Base-by-base conservation (phyloP, 441 rosid genomes). In the Pelargonium australe region DNA sequence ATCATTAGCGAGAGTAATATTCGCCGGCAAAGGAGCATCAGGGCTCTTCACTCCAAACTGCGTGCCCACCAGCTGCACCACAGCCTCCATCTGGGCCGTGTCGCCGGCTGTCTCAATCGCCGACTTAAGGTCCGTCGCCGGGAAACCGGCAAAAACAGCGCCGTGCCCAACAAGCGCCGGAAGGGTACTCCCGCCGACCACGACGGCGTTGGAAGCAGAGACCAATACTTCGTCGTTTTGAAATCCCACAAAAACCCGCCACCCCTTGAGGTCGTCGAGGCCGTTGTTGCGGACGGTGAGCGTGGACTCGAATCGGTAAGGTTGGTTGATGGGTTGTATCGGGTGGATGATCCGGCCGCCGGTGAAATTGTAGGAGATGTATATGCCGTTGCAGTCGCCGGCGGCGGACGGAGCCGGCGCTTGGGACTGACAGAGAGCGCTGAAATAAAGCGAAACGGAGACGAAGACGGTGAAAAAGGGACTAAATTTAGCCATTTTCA, bases 101-200 rank as follows among this genome's bases (percentile, higher is more conserved):
- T 85, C 87, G 3, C 87, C 89, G 0, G 87, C 85, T 1, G 89
- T 85, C 31, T 83, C 82, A 58, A 85, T 79, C 2, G 83, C 89
- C 0, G 85, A 81, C 73, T 76, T 73, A 7, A 85, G 83, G 75
- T 85, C 83, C 28, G 78, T 73, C 45, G 60, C 65, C 4, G 84
- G 89, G 70, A 53, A 72, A 31, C 89, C 89, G 0, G 74, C 79
- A 1, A 83, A 70, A 63, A 79, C 68, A 63, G 83, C 75, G 0
- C 89, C 89, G 49, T 73, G 79, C 10, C 85, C 84, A 12, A 83
- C 85, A 1, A 31, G 71, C 49, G 83, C 84, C 4, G 85, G 87
- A 19, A 85, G 73, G 6, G 81, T 58, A 11, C 74, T 65, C 28
- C 89, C 89, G 16, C 81, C 81, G 23, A 77, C 84, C 17, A 85